Percentiles rank a stretch among this genome's conserved stretches.
Evolutionary conservation across 441 rosid species (phyloP).

Genomic region (Gossypium lobatum): DNA sequence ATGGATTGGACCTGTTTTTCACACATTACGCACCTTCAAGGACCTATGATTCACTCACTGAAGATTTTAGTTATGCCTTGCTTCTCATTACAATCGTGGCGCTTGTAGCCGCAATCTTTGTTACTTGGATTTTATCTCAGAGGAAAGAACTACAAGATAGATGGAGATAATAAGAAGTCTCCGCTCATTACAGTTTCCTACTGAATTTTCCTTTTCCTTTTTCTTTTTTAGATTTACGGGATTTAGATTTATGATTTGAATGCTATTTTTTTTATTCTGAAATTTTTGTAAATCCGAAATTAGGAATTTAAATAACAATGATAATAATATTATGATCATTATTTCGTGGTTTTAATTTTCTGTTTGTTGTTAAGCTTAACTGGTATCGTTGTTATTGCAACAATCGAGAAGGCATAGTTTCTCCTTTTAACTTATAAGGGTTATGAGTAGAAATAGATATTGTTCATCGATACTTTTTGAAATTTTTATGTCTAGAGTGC

Average conservation of each 20-base stretch:
- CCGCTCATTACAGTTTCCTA: not conserved
- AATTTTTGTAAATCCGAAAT: not conserved
- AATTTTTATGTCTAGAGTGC: no score
- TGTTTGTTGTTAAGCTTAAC: no score
- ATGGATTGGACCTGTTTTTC: slow-evolving; percentile 92
- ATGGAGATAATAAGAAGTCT: slow-evolving; percentile 24
- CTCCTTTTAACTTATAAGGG: no score
- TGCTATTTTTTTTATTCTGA: not conserved
- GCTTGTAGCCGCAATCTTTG: slow-evolving; percentile 78
- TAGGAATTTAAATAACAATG: not conserved
- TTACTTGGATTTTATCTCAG: slow-evolving; percentile 86
- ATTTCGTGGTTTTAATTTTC: not conserved
- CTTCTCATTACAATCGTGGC: slow-evolving; percentile 85
- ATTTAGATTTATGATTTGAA: slow-evolving; percentile 11
- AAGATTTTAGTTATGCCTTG: slow-evolving; percentile 92
- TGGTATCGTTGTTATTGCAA: no score
- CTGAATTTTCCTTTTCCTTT: not conserved
- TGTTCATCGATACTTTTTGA: no score
- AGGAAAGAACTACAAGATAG: slow-evolving; percentile 82
- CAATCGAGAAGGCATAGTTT: no score
- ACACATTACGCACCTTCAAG: slow-evolving; percentile 95
- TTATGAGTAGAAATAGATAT: no score
- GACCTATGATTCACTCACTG: slow-evolving; percentile 95
- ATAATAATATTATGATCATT: not conserved
- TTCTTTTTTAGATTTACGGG: not conserved